phyloP scores from a whole-genome alignment of 257 asterid species.

The Voacanga thouarsii region DNA sequence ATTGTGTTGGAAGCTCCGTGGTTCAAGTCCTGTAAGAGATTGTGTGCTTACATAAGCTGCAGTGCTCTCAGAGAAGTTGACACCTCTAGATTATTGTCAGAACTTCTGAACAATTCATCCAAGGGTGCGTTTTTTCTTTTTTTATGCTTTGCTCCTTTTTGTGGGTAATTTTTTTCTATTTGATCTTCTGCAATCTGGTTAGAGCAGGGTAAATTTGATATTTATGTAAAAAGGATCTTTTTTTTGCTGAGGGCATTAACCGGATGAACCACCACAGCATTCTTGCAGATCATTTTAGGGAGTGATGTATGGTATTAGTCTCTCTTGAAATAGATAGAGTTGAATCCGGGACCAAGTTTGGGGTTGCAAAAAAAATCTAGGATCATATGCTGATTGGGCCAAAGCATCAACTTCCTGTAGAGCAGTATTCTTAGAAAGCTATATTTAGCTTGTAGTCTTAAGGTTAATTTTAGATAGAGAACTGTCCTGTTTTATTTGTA shows the following conservation, averaged over 20 bases:
- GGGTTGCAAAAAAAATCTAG: neutral
- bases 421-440: neutral
- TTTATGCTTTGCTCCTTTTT: neutral
- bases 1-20: slow-evolving; percentile 80
- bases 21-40: slow-evolving; percentile 74
- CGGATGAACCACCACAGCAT: neutral
- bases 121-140: slow-evolving; percentile 43
- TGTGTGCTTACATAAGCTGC: slow-evolving; percentile 90
- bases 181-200: neutral
- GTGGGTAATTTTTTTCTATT: neutral
- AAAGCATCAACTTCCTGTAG: neutral
- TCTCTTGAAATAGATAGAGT: neutral
- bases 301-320: neutral
- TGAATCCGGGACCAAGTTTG: neutral
- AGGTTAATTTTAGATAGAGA: neutral
- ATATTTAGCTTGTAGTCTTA: too few relatives aligned
- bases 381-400: neutral
- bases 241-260: neutral
- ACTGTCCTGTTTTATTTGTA: neutral
- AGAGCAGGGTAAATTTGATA: neutral
- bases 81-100: slow-evolving; percentile 54
- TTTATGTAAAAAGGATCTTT: neutral
- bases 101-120: slow-evolving; percentile 40
- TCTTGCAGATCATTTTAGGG: neutral
- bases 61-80: slow-evolving; percentile 90